Evolutionary conservation across 768 basidiomycete genomes (phyloP).

Genomic region (Tulasnella sp.): DNA sequence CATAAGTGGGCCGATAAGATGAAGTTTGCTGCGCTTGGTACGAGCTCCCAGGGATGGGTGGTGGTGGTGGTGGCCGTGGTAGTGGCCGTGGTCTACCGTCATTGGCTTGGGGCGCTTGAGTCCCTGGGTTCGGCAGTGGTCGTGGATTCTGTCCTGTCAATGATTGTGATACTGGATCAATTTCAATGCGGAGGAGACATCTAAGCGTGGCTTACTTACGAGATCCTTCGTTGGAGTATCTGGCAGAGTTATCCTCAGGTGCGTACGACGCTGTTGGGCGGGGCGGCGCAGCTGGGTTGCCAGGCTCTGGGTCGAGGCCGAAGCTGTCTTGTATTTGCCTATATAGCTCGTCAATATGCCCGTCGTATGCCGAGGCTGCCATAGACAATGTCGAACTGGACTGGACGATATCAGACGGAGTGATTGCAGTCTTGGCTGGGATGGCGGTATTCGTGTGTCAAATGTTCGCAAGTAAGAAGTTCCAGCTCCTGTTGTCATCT

Average conservation of each 20-base stretch:
- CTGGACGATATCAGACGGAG: background rate
- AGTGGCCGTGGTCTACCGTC: background rate
- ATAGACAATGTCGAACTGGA: background rate
- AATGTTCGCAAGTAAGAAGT: background rate
- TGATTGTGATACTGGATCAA: too few relatives aligned
- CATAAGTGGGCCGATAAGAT: background rate
- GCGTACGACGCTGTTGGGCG: too few relatives aligned
- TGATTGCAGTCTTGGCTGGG: background rate
- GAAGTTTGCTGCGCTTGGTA: background rate
- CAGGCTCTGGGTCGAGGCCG: background rate
- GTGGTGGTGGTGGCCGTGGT: background rate
- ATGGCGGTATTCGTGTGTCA: background rate
- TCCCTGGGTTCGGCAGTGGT: conserved; percentile 4
- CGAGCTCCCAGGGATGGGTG: background rate
- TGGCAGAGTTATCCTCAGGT: too few relatives aligned
- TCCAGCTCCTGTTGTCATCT: background rate
- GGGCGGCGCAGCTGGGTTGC: too few relatives aligned
- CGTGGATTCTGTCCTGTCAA: conserved; percentile 2
- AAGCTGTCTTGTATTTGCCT: conserved; percentile 34
- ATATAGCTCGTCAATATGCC: conserved; percentile 45
- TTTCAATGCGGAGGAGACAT: too few relatives aligned
- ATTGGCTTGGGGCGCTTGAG: background rate
- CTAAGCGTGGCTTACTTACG: too few relatives aligned
- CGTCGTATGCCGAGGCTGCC: background rate
- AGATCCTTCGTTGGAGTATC: too few relatives aligned